Base-by-base conservation (phyloP, 2,329 filamentous ascomycete genomes). In the Ilyonectria sp. region DNA sequence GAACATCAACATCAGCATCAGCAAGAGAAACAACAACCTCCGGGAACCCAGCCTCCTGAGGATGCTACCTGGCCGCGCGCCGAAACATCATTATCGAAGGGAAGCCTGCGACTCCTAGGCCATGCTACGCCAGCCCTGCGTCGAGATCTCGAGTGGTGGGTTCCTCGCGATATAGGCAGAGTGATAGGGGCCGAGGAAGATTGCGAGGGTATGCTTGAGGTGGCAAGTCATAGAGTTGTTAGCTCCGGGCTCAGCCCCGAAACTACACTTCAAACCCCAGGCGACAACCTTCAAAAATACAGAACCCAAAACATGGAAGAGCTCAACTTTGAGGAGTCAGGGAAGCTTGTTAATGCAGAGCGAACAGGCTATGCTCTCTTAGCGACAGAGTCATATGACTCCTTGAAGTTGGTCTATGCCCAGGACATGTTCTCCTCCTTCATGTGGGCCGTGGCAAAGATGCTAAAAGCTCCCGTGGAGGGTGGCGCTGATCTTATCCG, bases 351-450 rank as follows among this genome's bases (percentile, higher is more conserved):
- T 10, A n/a, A 19, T 10, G 29, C 37, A 3, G n/a, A 40, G 6
- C 59, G 65, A 17, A 66, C 17, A 19, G 26, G 37, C n/a, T 10
- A 17, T 17, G 17, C 44, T 7, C 11, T 61, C 23, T 46, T 74
- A 4, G 65, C 64, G 6, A 50, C 49, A 4, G 55, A 69, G n/a
- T 70, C 68, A 6, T 49, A 71, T 33, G 53, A 35, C 7, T 23
- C 68, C 3, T 56, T 75, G 19, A 49, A 66, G 53, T 35, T 43
- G 10, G 19, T 75, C 3, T 76, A 69, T 46, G 70, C 76, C 6
- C 72, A 76, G 35, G 60, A 79, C 29, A 70, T 79, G 33, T 75
- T 79, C n/a, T 72, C 75, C 2, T 37, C 71, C 2, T 79, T 79
- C 63, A 75, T 79, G 73, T 73, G 72, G 50, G 66, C 75, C 6